Evolutionary conservation across 768 basidiomycete species (phyloP).

Genomic region (Kwoniella sp.): DNA sequence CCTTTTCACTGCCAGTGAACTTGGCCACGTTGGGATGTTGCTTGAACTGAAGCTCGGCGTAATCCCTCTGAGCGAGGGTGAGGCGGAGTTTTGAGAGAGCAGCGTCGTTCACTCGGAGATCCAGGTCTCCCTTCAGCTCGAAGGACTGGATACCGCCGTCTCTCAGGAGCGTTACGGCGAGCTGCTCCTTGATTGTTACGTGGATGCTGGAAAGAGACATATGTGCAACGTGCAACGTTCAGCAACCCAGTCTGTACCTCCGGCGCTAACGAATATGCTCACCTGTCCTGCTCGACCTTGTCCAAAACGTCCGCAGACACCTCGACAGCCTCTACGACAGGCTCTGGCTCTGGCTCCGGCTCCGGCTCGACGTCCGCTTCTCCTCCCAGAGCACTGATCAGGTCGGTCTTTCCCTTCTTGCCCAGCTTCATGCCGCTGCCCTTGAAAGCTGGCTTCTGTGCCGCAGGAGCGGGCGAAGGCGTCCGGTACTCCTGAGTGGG

Average conservation of each 20-base stretch:
- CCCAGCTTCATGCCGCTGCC: constrained; percentile 95
- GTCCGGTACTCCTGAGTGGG: constrained; percentile 48
- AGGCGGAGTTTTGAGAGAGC: constrained; percentile 73
- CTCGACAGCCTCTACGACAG: constrained; percentile 54
- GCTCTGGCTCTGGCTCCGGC: constrained; percentile 56
- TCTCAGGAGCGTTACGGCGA: constrained; percentile 77
- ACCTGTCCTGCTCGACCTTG: constrained; percentile 77
- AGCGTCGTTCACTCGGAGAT: constrained; percentile 79
- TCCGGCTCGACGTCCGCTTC: constrained; percentile 59
- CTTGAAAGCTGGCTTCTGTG: constrained; percentile 75
- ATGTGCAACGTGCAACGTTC: not conserved
- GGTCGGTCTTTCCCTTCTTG: constrained; percentile 84
- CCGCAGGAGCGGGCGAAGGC: constrained; percentile 32
- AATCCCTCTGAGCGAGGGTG: constrained; percentile 63
- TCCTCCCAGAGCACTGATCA: constrained; percentile 76
- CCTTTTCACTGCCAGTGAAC: constrained; percentile 66
- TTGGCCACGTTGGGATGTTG: constrained; percentile 94
- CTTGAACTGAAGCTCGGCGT: constrained; percentile 79
- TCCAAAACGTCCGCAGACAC: constrained; percentile 62
- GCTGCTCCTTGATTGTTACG: constrained; percentile 76
- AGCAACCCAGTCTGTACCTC: too few species aligned
- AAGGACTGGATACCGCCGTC: constrained; percentile 89
- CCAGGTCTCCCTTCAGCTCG: constrained; percentile 94
- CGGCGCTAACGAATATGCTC: too few species aligned
- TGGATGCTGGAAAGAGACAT: constrained; percentile 67